Conservation (phyloP, 106 monocot genomes). For the Dioscorea alata region DNA sequence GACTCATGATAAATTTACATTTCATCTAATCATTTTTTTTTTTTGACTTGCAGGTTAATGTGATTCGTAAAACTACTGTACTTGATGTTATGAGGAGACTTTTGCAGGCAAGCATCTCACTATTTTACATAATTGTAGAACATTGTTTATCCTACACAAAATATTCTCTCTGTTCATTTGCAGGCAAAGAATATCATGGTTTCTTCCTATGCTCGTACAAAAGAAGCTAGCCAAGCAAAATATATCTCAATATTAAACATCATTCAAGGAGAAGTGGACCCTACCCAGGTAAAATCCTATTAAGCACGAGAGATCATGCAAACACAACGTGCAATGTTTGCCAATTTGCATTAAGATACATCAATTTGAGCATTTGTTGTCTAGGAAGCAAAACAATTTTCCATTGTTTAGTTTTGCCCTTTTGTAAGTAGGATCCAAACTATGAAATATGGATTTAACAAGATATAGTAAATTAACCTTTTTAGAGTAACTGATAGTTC, state of each 20-base stretch:
- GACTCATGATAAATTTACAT: too few relatives aligned
- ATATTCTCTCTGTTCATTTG: conserved; percentile 2
- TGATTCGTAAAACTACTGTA: conserved; percentile 95
- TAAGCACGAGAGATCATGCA: background rate
- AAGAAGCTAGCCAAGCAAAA: conserved; percentile 99
- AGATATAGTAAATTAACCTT: background rate
- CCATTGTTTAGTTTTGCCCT: background rate
- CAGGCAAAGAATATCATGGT: conserved; percentile 99
- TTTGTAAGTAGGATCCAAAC: background rate
- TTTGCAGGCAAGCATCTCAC: conserved; percentile 40
- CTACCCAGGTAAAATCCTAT: conserved; percentile 74
- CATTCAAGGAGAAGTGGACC: conserved; percentile 98
- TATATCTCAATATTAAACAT: conserved; percentile 98
- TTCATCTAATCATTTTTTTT: too few relatives aligned
- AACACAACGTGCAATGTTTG: background rate
- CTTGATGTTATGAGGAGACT: conserved; percentile 99
- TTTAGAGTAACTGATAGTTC: too few relatives aligned
- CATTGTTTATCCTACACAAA: background rate
- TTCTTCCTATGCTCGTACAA: conserved; percentile 98
- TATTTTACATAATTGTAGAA: background rate
- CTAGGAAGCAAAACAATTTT: background rate
- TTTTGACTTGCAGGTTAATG: conserved; percentile 57
- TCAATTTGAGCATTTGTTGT: background rate
- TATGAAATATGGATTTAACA: background rate
- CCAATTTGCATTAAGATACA: background rate